phyloP scores from a whole-genome alignment of 495 filamentous ascomycete genomes.

The Penicillium crystallinum region DNA sequence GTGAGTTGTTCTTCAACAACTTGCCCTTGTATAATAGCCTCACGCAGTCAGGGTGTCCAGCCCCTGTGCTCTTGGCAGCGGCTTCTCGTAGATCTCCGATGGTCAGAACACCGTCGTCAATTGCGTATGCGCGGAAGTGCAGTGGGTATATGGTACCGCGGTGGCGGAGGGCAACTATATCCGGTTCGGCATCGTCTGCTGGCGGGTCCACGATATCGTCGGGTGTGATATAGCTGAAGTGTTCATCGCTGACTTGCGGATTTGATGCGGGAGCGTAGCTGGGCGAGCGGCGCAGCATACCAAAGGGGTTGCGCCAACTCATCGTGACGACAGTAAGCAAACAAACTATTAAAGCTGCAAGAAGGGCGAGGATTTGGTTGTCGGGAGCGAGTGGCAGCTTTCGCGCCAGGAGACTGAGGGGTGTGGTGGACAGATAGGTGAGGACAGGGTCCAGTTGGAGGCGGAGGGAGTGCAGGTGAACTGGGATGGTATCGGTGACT shows the following conservation, averaged over 20 bases:
- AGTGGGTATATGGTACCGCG: constrained; percentile 66
- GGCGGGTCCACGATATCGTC: constrained; percentile 53
- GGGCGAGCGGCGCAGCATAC: constrained; percentile 50
- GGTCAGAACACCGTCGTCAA: constrained; percentile 68
- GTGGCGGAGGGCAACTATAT: constrained; percentile 71
- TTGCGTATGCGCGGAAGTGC: constrained; percentile 76
- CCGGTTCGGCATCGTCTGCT: constrained; percentile 53
- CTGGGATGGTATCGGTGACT: constrained; percentile 50
- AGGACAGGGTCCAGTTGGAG: constrained; percentile 32
- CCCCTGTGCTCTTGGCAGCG: constrained; percentile 57
- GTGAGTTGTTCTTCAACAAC: constrained; percentile 59
- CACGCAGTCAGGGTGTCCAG: constrained; percentile 56
- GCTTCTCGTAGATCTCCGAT: constrained; percentile 62
- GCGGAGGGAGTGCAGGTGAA: constrained; percentile 39
- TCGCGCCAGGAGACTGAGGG: constrained; percentile 29
- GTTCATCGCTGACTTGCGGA: constrained; percentile 65
- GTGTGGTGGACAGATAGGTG: constrained; percentile 34
- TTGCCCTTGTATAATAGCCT: constrained; percentile 81
- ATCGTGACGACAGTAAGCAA: constrained; percentile 49
- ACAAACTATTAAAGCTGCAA: constrained; percentile 39
- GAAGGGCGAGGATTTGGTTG: constrained; percentile 17
- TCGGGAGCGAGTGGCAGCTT: constrained; percentile 25
- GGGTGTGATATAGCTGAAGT: constrained; percentile 77
- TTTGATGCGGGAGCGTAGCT: constrained; percentile 34
- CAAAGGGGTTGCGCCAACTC: constrained; percentile 58